These are phyloP conservation scores for Fibroporia radiculosa DNA, from an alignment of 768 basidiomycete genomes.

Conservation along the genomic window DNA sequence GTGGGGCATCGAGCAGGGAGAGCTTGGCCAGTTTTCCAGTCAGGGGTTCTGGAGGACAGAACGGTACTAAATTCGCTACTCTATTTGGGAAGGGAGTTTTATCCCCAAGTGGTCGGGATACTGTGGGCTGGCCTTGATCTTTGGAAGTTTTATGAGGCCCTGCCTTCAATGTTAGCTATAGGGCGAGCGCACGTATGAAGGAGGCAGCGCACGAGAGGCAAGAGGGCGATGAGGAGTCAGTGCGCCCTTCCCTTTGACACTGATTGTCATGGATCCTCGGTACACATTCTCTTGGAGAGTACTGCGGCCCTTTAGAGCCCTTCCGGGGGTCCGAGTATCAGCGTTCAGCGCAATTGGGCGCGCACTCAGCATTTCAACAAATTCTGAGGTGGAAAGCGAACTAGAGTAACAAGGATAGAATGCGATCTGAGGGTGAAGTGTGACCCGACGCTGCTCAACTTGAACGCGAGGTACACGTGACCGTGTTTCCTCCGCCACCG, in stretches of 20 bases:
- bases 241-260: constrained; percentile 30
- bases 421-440: too few relatives aligned
- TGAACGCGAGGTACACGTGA: too few relatives aligned
- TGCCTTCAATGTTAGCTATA: not conserved
- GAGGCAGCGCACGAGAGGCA: constrained; percentile 21
- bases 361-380: constrained; percentile 15
- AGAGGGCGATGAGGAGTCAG: constrained; percentile 29
- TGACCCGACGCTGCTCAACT: too few relatives aligned
- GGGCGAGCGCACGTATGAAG: not conserved
- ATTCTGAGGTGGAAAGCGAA: too few relatives aligned
- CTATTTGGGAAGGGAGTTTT: constrained; percentile 76
- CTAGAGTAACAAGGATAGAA: too few relatives aligned
- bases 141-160: not conserved
- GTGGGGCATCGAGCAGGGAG: constrained; percentile 20
- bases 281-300: constrained; percentile 43
- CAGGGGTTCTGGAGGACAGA: constrained; percentile 27
- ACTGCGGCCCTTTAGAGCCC: constrained; percentile 30
- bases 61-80: constrained; percentile 15
- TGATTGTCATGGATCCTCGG: constrained; percentile 33
- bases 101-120: constrained; percentile 51
- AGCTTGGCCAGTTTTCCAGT: constrained; percentile 29
- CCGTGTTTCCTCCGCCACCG: too few relatives aligned
- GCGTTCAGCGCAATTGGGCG: constrained; percentile 7
- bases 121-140: constrained; percentile 20
- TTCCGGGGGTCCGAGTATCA: constrained; percentile 51